phyloP scores from a whole-genome alignment of 495 filamentous ascomycete genomes.

The Xylaria flabelliformis region DNA sequence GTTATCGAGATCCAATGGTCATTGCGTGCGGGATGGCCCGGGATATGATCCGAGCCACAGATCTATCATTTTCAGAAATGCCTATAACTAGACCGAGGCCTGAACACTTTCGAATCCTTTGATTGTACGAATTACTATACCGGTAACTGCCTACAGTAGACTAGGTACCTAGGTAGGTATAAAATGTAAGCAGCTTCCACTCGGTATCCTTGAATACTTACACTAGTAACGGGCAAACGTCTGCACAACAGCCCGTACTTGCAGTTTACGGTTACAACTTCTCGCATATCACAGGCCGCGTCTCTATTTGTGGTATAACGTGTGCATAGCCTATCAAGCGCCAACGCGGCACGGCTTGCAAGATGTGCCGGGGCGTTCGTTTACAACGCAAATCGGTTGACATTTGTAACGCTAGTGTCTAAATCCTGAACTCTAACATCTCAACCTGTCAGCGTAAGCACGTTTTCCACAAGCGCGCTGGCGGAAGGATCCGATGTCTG shows the following conservation, averaged over 20 bases:
- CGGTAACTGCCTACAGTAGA: background rate
- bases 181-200: background rate
- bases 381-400: background rate
- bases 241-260: background rate
- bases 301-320: background rate
- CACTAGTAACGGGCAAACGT: background rate
- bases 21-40: constrained; percentile 19
- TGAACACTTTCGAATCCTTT: constrained; percentile 1
- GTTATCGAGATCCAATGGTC: constrained; percentile 14
- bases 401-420: background rate
- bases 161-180: background rate
- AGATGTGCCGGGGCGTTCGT: background rate
- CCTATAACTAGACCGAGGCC: background rate
- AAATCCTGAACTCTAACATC: background rate
- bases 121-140: background rate
- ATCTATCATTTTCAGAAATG: background rate
- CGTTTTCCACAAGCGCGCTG: background rate
- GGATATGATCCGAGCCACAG: background rate
- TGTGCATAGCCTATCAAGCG: background rate
- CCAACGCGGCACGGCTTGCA: background rate
- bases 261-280: background rate
- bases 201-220: background rate
- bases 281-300: background rate
- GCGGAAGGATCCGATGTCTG: background rate
- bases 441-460: background rate